Conservation (phyloP, 805 yeast species). For the Alloascoidea africana region DNA sequence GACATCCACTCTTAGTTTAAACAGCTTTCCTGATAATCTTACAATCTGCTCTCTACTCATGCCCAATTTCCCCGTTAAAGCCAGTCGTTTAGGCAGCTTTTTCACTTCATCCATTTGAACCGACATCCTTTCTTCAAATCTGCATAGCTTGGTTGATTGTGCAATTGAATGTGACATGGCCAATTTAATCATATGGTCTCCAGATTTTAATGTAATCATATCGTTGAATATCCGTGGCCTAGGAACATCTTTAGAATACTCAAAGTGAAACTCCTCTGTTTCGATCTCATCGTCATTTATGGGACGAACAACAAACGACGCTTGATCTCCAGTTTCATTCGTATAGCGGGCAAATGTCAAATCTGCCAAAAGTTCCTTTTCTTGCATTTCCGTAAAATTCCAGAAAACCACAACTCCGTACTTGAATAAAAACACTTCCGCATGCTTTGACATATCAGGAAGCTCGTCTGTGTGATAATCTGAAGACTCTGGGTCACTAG, state of each 20-base stretch:
- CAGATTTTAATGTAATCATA: conserved; percentile 79
- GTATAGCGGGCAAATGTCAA: conserved; percentile 43
- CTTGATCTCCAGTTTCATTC: conserved; percentile 6
- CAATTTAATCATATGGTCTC: conserved; percentile 83
- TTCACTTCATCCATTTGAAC: conserved; percentile 71
- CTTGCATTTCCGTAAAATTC: conserved; percentile 89
- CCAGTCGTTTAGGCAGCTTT: conserved; percentile 78
- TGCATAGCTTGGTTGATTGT: conserved; percentile 81
- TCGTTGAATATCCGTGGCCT: conserved; percentile 60
- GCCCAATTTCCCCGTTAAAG: conserved; percentile 80
- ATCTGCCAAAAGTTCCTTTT: conserved; percentile 87
- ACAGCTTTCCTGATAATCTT: conserved; percentile 79
- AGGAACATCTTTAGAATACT: conserved; percentile 32
- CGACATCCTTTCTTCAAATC: conserved; percentile 87
- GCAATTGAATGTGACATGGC: conserved; percentile 96
- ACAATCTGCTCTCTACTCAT: conserved; percentile 71
- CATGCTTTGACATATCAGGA: conserved; percentile 34
- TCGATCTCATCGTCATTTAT: conserved; percentile 77
- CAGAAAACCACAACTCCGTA: conserved; percentile 98
- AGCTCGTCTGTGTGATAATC: too few species aligned
- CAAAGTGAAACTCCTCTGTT: conserved; percentile 75
- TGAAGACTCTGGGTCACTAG: too few species aligned
- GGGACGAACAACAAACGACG: conserved; percentile 49
- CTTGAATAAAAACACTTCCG: conserved; percentile 78
- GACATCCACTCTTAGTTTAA: conserved; percentile 85